Evolutionary conservation across 106 monocot genomes (phyloP).

Genomic region (Dendrobium catenatum): DNA sequence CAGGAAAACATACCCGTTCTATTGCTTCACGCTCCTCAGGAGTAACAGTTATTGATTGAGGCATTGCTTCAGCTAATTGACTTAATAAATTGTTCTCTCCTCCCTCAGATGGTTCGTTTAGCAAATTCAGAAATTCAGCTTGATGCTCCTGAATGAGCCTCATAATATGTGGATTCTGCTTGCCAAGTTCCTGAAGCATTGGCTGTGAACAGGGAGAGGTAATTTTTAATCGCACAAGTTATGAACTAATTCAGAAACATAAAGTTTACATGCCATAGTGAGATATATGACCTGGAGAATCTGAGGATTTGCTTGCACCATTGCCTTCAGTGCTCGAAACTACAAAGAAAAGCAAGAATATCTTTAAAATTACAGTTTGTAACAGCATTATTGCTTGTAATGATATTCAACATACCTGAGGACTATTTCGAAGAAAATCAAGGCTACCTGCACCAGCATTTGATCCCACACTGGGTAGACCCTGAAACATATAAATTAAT

Average conservation of each 20-base stretch:
- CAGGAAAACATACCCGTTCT: conserved; percentile 44
- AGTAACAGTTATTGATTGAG: conserved; percentile 52
- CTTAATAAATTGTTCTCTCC: conserved; percentile 51
- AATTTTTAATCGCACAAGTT: neutral
- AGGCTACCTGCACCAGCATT: conserved; percentile 50
- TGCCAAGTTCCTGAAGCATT: conserved; percentile 86
- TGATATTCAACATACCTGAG: conserved; percentile 44
- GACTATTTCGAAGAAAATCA: conserved; percentile 70
- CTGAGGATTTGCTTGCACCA: conserved; percentile 89
- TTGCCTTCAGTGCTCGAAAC: conserved; percentile 65
- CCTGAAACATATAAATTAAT: conserved; percentile 21
- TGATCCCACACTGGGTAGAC: conserved; percentile 53
- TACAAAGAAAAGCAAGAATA: conserved; percentile 15
- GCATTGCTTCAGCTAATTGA: conserved; percentile 46
- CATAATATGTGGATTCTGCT: conserved; percentile 76
- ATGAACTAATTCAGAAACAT: neutral
- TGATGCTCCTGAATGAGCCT: conserved; percentile 86
- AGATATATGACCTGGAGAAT: conserved; percentile 58
- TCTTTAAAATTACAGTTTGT: neutral
- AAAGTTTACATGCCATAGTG: neutral
- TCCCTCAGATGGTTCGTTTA: conserved; percentile 62
- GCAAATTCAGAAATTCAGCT: conserved; percentile 70
- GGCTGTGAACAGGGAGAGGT: conserved; percentile 32
- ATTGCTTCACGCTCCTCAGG: conserved; percentile 76
- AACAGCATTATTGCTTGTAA: neutral